A percentile compares a stretch with the other conserved stretches of the same genome.
Evolutionary conservation across 1,284 basidiomycete genomes (phyloP).

Genomic region (Neotropicomus parvogracilis): DNA sequence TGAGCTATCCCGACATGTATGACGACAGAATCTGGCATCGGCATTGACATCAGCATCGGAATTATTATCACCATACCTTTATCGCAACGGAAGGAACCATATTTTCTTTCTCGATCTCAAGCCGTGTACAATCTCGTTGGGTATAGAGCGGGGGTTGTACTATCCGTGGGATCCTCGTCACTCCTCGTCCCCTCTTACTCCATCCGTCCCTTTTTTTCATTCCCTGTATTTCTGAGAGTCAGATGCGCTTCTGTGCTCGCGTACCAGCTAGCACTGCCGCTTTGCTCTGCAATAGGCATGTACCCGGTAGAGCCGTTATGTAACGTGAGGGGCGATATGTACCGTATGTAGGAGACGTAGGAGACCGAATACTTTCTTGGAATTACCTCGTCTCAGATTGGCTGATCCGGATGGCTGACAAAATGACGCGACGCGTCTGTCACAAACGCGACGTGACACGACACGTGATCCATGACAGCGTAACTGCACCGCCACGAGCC

Average conservation of each 20-base stretch:
- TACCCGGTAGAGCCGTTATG: constrained; percentile 21
- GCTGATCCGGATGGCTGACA: constrained; percentile 2
- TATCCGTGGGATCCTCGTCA: constrained; percentile 11
- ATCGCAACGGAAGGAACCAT: constrained; percentile 21
- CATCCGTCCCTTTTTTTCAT: constrained; percentile 1
- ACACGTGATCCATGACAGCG: constrained; percentile 23
- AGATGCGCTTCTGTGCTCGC: constrained; percentile 11
- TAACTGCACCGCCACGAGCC: constrained; percentile 24
- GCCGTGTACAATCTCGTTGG: constrained; percentile 22
- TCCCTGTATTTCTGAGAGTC: constrained; percentile 21
- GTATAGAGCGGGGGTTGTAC: constrained; percentile 18
- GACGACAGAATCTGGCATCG: constrained; percentile 14
- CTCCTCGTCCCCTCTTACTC: constrained; percentile 6
- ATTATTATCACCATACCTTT: constrained; percentile 21
- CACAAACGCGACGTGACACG: constrained; percentile 31
- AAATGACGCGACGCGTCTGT: constrained; percentile 29
- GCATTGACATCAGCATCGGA: constrained; percentile 12
- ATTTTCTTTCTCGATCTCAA: constrained; percentile 25
- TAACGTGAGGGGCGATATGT: constrained; percentile 26
- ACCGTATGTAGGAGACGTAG: constrained; percentile 24
- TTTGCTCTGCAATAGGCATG: constrained; percentile 25
- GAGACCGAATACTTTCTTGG: constrained; percentile 22
- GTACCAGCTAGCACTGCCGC: constrained; percentile 17
- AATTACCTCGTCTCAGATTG: constrained; percentile 7
- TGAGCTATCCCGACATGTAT: constrained; percentile 9